phyloP scores from a whole-genome alignment of 2,329 filamentous ascomycete species.

The Fusarium longipes region DNA sequence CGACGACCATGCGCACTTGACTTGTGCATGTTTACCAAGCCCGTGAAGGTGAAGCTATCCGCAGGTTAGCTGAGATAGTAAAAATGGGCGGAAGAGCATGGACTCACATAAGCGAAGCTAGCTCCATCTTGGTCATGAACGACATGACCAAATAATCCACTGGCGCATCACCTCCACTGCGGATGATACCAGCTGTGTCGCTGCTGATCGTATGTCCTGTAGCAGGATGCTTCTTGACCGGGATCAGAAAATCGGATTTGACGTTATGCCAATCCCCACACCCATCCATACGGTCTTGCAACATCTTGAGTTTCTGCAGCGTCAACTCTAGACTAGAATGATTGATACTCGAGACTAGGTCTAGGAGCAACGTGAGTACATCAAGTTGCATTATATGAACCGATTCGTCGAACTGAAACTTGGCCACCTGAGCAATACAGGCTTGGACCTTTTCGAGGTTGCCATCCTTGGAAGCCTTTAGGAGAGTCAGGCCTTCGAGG shows the following conservation, averaged over 20 bases:
- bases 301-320: conserved; percentile 67
- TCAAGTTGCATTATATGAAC: conserved; percentile 72
- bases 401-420: conserved; percentile 74
- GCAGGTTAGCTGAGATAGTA: conserved; percentile 27
- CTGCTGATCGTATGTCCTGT: conserved; percentile 64
- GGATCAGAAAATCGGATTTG: conserved; percentile 64
- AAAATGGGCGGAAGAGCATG: background rate
- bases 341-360: conserved; percentile 76
- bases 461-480: conserved; percentile 73
- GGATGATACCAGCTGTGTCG: conserved; percentile 67
- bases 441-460: conserved; percentile 76
- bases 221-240: conserved; percentile 63
- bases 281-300: conserved; percentile 72
- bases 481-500: conserved; percentile 75
- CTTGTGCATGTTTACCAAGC: conserved; percentile 59
- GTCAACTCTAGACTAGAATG: conserved; percentile 69
- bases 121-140: conserved; percentile 70
- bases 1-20: conserved; percentile 50
- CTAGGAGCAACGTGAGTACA: conserved; percentile 73
- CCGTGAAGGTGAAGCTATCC: conserved; percentile 65
- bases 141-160: conserved; percentile 69
- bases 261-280: conserved; percentile 62
- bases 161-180: conserved; percentile 57
- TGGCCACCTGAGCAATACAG: conserved; percentile 78
- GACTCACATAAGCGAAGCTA: conserved; percentile 66